phyloP scores from a whole-genome alignment of 2,329 filamentous ascomycete species.

The Colletotrichum godetiae region DNA sequence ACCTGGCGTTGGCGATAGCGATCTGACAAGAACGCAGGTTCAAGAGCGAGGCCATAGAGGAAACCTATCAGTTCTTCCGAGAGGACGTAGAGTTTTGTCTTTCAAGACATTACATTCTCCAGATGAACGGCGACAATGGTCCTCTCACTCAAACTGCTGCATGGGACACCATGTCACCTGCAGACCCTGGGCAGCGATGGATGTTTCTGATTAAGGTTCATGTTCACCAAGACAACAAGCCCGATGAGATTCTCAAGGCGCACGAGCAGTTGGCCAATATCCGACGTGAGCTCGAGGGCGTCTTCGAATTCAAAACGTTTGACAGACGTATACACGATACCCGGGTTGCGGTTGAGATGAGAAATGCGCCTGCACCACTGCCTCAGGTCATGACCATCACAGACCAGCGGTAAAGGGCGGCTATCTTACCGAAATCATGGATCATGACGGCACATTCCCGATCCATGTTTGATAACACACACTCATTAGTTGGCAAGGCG shows the following conservation, averaged over 20 bases:
- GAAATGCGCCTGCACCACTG: slow-evolving; percentile 49
- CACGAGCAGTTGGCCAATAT: slow-evolving; percentile 62
- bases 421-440: neutral
- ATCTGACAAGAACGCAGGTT: slow-evolving; percentile 50
- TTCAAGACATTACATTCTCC: slow-evolving; percentile 57
- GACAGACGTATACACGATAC: slow-evolving; percentile 67
- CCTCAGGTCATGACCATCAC: slow-evolving; percentile 40
- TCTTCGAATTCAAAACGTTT: slow-evolving; percentile 62
- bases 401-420: slow-evolving; percentile 21
- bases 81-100: slow-evolving; percentile 67
- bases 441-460: neutral
- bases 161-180: slow-evolving; percentile 57
- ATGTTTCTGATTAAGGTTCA: slow-evolving; percentile 65
- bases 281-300: slow-evolving; percentile 59
- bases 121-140: slow-evolving; percentile 44
- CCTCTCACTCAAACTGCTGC: slow-evolving; percentile 55
- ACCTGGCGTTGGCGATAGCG: no score
- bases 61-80: slow-evolving; percentile 63
- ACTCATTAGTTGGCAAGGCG: neutral
- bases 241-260: slow-evolving; percentile 66
- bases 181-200: slow-evolving; percentile 65
- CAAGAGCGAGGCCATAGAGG: slow-evolving; percentile 64
- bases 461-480: neutral
- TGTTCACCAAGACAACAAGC: slow-evolving; percentile 67
- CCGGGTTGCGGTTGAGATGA: slow-evolving; percentile 52